Conservation (phyloP, 192 early-diverging fungal genomes). For the Podila minutissima region DNA sequence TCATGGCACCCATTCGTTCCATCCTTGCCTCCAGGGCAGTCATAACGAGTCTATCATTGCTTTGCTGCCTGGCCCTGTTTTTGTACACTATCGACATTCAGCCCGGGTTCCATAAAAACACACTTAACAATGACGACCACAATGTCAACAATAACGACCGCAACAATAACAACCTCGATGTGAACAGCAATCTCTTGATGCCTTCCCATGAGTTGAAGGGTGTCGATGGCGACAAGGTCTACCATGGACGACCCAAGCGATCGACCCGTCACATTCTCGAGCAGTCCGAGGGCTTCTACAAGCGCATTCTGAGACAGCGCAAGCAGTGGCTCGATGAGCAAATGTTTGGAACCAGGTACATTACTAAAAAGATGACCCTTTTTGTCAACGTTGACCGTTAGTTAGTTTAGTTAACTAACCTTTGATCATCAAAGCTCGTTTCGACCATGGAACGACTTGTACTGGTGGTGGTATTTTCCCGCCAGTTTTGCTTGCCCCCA, state of each 20-base stretch:
- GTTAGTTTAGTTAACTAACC: not conserved
- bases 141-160: not conserved
- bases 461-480: slow-evolving; percentile 48
- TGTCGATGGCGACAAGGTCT: not conserved
- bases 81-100: slow-evolving; percentile 14
- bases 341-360: no score
- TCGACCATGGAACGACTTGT: slow-evolving; percentile 13
- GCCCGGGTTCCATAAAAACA: not conserved
- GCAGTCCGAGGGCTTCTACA: slow-evolving; percentile 16
- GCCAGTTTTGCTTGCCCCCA: slow-evolving; percentile 34
- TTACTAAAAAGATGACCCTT: not conserved
- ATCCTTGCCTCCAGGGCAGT: slow-evolving; percentile 24
- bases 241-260: slow-evolving; percentile 4
- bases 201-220: no score
- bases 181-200: not conserved
- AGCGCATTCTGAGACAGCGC: slow-evolving; percentile 16
- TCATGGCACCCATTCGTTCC: slow-evolving; percentile 21
- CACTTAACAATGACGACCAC: slow-evolving; percentile 2
- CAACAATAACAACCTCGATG: not conserved
- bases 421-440: not conserved
- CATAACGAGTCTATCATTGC: slow-evolving; percentile 1
- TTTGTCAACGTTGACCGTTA: no score
- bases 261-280: slow-evolving; percentile 22
- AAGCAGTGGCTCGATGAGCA: not conserved
- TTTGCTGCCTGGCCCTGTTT: slow-evolving; percentile 20